These are phyloP conservation scores for Mucuna pruriens DNA, from an alignment of 306 rosid species.

Conservation along the genomic window DNA sequence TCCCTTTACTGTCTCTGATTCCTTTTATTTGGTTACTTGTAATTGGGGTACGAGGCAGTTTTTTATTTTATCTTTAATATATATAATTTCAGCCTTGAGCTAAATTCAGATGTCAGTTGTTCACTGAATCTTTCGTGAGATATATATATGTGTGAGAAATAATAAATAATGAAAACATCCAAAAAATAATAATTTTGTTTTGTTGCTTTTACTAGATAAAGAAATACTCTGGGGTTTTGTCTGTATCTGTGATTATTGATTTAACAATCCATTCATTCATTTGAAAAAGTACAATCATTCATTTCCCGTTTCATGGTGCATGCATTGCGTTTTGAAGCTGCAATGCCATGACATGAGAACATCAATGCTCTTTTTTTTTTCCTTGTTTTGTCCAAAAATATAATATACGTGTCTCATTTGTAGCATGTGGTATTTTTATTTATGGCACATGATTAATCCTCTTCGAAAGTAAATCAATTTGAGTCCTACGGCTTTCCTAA, in stretches of 20 bases:
- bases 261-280: conserved; percentile 9
- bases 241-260: not conserved
- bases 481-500: conserved; percentile 56
- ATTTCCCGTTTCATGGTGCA: conserved; percentile 43
- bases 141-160: not conserved
- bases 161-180: not conserved
- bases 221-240: not conserved
- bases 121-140: not conserved
- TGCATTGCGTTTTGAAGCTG: conserved; percentile 43
- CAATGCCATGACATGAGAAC: conserved; percentile 32
- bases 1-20: not conserved
- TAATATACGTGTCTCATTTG: conserved; percentile 5
- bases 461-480: conserved; percentile 12
- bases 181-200: not conserved
- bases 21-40: not conserved
- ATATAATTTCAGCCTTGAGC: not conserved
- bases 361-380: not conserved
- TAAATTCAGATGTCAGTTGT: not conserved
- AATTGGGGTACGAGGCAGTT: not conserved
- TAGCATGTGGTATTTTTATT: conserved; percentile 41
- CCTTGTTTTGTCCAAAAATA: conserved; percentile 30
- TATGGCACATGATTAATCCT: conserved; percentile 36
- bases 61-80: not conserved
- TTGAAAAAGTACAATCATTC: conserved; percentile 32
- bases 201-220: not conserved